Evolutionary conservation across 768 basidiomycete species (phyloP), one percentile per base, ranked within the genome.

Genomic region (Panellus pusillus): DNA sequence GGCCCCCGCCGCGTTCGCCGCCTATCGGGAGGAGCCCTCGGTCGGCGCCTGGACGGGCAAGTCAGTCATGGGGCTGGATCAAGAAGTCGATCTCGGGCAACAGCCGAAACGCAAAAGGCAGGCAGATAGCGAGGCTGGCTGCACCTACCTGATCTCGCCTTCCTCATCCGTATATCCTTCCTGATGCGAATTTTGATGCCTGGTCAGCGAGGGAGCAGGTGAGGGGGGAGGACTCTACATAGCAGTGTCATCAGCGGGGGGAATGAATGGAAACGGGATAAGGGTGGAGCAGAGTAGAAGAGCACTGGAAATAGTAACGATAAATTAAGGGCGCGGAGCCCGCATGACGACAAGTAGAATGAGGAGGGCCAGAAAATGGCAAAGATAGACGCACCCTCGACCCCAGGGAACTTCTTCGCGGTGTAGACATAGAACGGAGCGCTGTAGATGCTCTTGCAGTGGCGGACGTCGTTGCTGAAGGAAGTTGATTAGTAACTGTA

Each of bases 361-460:
- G 38, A n/a, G 32, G 3, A 28, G 4, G 28, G 35, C 11, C 12
- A 36, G 24, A 38, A 43, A 20, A 29, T 6, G 17, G 40, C 20
- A 27, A n/a, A 14, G 1, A 28, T 41, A 37, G 9, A 71, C 83
- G 20, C 60, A 91, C 93, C 87, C 78, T 93, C 91, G 91, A 95
- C 95, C 20, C 94, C 93, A 0, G 94, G 93, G 66, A 96, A 97
- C 71, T 94, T 93, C 79, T 97, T 97, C 14, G 93, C 91, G 0
- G 93, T 93, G 68, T 93, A 97, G 11, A 97, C 95, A 58, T 94
- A 93, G 70, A 98, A 98, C 0, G 90, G 83, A 1, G 86, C 82
- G 0, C 92, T 93, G 69, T 87, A 89, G 52, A 93, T 92, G 0
- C 87, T 89, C 65, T 91, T 91, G 74, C 93, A 95, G 66, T 94